Evolutionary conservation across 2,329 filamentous ascomycete genomes (phyloP), one percentile per base, ranked within the genome.

Genomic region (Cercospora canescens): DNA sequence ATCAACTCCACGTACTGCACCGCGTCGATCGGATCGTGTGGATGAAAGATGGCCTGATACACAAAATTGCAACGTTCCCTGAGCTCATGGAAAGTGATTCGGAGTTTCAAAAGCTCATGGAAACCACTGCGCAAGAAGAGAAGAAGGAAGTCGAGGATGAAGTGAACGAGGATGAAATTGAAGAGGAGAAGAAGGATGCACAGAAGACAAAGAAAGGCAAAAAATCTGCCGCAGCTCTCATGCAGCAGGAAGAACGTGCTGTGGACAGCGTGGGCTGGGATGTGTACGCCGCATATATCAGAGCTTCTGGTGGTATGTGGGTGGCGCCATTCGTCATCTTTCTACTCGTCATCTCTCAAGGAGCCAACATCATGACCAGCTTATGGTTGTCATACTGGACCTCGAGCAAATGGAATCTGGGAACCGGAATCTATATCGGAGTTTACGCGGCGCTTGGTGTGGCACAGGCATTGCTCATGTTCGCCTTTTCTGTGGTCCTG

Each of bases 381-480:
- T 80, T 98, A 62, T 98, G 94, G 94, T 86, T 98, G 1, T 95
- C 93, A 0, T 98, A 89, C 81, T 98, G 94, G 94, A 96, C 92
- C 0, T 92, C 91, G 0, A 80, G 93, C 77, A 89, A 91, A 75
- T 97, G 90, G 71, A 81, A 84, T 7, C 86, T 90, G 65, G 83
- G 85, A 0, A 86, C 82, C 12, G 92, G 89, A 1, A 80, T 84
- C 30, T 76, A 86, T 79, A 90, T 90, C 72, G 88, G 86, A 14
- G 81, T 85, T 30, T 91, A 89, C 71, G 91, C 91, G 4, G 90
- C 82, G 1, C 86, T 97, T 0, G 93, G 91, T 66, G 85, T 84
- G 0, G 72, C 82, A 0, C 92, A 96, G 73, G 91, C 90, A 0
- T 24, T 92, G 0, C 80, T 95, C 12, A 88, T 93, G 83, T 98